These are phyloP conservation scores for Amanita brunnescens DNA, from an alignment of 768 basidiomycete genomes.

Conservation along the genomic window DNA sequence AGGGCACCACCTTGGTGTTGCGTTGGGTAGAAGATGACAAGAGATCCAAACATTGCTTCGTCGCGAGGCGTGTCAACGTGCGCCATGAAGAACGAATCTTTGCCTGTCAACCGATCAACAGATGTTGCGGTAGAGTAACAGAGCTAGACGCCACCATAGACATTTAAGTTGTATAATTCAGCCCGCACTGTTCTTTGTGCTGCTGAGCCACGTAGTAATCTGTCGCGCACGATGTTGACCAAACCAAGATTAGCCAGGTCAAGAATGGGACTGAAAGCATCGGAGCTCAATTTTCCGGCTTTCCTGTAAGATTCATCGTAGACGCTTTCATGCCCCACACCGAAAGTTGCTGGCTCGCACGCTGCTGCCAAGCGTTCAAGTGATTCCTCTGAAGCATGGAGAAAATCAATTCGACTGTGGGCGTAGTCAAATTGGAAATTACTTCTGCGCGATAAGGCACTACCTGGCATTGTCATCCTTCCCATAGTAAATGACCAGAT, in stretches of 20 bases:
- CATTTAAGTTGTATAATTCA: slow-evolving; percentile 29
- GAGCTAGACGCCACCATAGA: slow-evolving; percentile 23
- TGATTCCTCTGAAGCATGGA: background rate
- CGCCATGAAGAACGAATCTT: slow-evolving; percentile 39
- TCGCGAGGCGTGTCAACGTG: slow-evolving; percentile 40
- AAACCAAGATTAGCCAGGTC: slow-evolving; percentile 9
- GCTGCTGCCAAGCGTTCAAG: background rate
- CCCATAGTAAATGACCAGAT: background rate
- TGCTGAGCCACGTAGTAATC: slow-evolving; percentile 13
- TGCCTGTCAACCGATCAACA: slow-evolving; percentile 16
- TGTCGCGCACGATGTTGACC: slow-evolving; percentile 8
- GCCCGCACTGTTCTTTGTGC: slow-evolving; percentile 12
- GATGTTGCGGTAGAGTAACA: background rate
- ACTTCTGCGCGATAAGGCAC: background rate
- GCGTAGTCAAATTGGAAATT: background rate
- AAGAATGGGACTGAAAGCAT: slow-evolving; percentile 15
- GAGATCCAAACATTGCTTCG: slow-evolving; percentile 39
- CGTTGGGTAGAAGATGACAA: slow-evolving; percentile 41
- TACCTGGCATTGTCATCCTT: background rate
- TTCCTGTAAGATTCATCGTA: too few species aligned
- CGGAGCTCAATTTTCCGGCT: background rate
- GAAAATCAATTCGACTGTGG: background rate
- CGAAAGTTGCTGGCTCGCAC: background rate
- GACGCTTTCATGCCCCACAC: background rate
- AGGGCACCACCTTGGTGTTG: slow-evolving; percentile 36